Evolutionary conservation across 306 rosid species (phyloP).

Genomic region (Trichosanthes truncata): DNA sequence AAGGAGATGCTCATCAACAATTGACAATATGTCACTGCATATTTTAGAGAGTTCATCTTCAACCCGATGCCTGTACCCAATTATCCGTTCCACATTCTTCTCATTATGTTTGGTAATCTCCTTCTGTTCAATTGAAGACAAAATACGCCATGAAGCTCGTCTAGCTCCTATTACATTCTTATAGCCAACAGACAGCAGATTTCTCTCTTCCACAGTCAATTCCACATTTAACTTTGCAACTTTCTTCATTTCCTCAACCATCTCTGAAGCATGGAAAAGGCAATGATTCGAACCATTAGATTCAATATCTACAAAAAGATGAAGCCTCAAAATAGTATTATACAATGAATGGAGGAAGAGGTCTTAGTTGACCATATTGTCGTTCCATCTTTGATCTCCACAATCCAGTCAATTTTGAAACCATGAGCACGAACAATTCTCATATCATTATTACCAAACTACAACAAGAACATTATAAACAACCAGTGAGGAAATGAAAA

Average conservation of each 20-base stretch:
- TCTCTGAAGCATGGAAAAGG: slow-evolving; percentile 18
- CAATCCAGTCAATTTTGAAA: background rate
- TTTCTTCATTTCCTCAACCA: slow-evolving; percentile 39
- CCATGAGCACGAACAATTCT: background rate
- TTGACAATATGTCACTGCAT: slow-evolving; percentile 27
- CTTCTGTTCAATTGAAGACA: slow-evolving; percentile 37
- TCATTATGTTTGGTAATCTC: slow-evolving; percentile 30
- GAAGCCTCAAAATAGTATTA: background rate
- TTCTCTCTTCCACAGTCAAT: slow-evolving; percentile 32
- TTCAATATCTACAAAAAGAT: background rate
- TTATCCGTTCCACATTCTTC: slow-evolving; percentile 24
- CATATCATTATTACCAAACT: background rate
- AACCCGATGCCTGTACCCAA: slow-evolving; percentile 29
- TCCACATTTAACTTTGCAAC: slow-evolving; percentile 32
- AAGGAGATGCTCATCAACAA: slow-evolving; percentile 32
- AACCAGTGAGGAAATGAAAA: background rate
- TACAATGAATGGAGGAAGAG: background rate
- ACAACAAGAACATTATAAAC: background rate
- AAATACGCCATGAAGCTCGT: slow-evolving; percentile 35
- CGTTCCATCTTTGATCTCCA: background rate
- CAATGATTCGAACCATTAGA: background rate
- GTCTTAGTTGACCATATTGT: background rate
- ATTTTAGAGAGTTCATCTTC: slow-evolving; percentile 31
- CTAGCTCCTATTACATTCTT: slow-evolving; percentile 37
- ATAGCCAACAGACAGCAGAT: slow-evolving; percentile 32